Percentiles rank a stretch among this genome's conserved stretches.
phyloP scores from a whole-genome alignment of 2,329 filamentous ascomycete genomes.

The Pseudogymnoascus sp. region DNA sequence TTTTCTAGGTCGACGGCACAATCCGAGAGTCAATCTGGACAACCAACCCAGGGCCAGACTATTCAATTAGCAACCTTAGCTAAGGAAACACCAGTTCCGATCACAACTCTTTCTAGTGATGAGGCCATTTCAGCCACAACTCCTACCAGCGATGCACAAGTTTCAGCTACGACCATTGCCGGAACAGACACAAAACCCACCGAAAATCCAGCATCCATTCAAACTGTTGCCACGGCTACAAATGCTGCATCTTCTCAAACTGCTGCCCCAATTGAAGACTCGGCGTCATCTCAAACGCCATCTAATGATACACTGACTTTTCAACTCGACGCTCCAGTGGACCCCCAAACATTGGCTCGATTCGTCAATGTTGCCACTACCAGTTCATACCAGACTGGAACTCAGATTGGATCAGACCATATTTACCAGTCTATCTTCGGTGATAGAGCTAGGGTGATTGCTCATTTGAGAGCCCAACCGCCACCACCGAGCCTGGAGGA shows the following conservation, averaged over 20 bases:
- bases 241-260: background rate
- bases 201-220: background rate
- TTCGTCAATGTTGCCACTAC: background rate
- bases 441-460: background rate
- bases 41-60: background rate
- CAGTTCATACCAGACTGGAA: background rate
- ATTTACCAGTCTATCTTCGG: background rate
- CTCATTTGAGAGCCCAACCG: background rate
- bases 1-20: background rate
- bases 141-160: background rate
- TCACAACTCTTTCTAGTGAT: background rate
- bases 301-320: background rate
- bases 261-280: background rate
- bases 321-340: background rate
- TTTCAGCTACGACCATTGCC: background rate
- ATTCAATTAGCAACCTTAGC: no score
- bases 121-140: background rate
- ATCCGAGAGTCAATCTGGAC: background rate
- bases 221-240: background rate
- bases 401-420: background rate
- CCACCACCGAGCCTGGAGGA: constrained; percentile 15
- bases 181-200: background rate
- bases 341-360: background rate
- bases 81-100: background rate
- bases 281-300: background rate